phyloP scores from a whole-genome alignment of 1,139 yeast genomes.

The Sugiyamaella paludigena region DNA sequence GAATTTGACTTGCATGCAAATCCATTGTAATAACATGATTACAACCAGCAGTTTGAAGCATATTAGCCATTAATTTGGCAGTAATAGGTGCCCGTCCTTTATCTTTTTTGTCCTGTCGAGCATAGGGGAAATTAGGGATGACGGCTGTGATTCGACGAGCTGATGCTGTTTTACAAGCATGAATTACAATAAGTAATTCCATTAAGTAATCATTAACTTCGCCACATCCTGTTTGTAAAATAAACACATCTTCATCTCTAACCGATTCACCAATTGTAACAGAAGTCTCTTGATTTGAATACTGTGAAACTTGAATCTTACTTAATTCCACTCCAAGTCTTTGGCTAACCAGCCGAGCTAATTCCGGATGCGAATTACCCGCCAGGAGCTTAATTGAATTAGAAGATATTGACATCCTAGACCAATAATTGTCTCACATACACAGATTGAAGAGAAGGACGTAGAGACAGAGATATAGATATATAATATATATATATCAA shows the following conservation, averaged over 20 bases:
- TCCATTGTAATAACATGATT: conserved; percentile 97
- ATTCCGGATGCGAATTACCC: conserved; percentile 88
- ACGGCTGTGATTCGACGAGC: conserved; percentile 95
- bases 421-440: not conserved
- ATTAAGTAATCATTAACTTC: conserved; percentile 80
- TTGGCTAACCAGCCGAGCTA: conserved; percentile 71
- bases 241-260: conserved; percentile 87
- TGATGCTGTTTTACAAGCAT: conserved; percentile 92
- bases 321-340: conserved; percentile 43
- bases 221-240: conserved; percentile 90
- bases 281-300: conserved; percentile 70
- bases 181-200: conserved; percentile 85
- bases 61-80: conserved; percentile 91
- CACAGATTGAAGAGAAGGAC: not conserved
- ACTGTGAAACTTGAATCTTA: conserved; percentile 46
- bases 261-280: conserved; percentile 93
- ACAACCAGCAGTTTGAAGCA: conserved; percentile 94
- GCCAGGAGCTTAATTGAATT: conserved; percentile 78
- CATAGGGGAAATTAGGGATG: conserved; percentile 95
- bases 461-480: too few relatives aligned
- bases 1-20: conserved; percentile 98
- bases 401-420: conserved; percentile 1
- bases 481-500: too few relatives aligned
- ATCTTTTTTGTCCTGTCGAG: conserved; percentile 95
- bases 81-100: conserved; percentile 96